Conservation (phyloP, 441 rosid genomes). For the Erysimum cheiri region DNA sequence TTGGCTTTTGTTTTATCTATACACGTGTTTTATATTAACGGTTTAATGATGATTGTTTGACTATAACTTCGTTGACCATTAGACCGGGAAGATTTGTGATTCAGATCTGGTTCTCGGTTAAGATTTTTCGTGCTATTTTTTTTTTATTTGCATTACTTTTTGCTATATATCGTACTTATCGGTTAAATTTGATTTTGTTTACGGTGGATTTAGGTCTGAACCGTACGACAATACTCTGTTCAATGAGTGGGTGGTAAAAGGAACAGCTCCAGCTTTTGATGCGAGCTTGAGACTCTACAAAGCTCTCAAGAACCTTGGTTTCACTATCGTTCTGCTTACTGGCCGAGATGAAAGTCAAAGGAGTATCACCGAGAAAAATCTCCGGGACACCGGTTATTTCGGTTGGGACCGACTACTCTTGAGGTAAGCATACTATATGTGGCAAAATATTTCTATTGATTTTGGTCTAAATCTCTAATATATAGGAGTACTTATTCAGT, state of each 20-base stretch:
- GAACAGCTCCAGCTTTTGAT: slow-evolving; percentile 69
- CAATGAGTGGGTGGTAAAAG: slow-evolving; percentile 68
- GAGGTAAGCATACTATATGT: slow-evolving; percentile 52
- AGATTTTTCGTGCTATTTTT: not conserved
- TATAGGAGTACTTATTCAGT: not conserved
- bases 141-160: not conserved
- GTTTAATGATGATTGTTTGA: slow-evolving; percentile 6
- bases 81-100: not conserved
- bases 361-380: slow-evolving; percentile 61
- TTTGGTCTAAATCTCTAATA: not conserved
- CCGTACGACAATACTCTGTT: slow-evolving; percentile 46
- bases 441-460: not conserved
- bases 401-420: slow-evolving; percentile 74
- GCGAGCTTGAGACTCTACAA: slow-evolving; percentile 75
- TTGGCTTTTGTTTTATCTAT: slow-evolving; percentile 5
- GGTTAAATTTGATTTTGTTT: not conserved
- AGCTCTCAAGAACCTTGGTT: slow-evolving; percentile 66
- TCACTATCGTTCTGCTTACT: slow-evolving; percentile 65
- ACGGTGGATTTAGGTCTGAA: slow-evolving; percentile 54
- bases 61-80: slow-evolving; percentile 3
- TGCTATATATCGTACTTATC: not conserved
- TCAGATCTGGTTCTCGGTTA: slow-evolving; percentile 14
- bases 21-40: not conserved
- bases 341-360: slow-evolving; percentile 78
- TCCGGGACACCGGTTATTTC: slow-evolving; percentile 59